These are phyloP conservation scores for Veloboletus limbatus DNA, from an alignment of 1,284 basidiomycete species.

Conservation along the genomic window DNA sequence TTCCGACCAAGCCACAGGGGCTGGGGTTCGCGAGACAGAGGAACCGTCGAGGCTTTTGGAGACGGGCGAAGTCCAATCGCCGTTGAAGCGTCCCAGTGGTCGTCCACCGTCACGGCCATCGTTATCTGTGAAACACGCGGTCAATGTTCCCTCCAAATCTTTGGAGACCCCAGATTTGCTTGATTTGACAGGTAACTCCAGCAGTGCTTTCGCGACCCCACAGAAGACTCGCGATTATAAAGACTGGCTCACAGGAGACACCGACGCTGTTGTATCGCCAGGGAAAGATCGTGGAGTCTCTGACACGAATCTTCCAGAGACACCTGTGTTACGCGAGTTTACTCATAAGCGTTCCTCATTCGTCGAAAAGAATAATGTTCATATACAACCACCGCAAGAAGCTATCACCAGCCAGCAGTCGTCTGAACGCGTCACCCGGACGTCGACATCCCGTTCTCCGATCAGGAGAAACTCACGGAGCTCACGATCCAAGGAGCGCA, in stretches of 20 bases:
- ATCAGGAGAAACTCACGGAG: conserved; percentile 26
- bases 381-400: conserved; percentile 45
- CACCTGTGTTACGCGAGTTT: conserved; percentile 59
- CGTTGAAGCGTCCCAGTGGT: conserved; percentile 23
- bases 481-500: conserved; percentile 30
- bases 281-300: conserved; percentile 19
- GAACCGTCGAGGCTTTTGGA: conserved; percentile 14
- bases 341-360: conserved; percentile 69
- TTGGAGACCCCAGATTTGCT: conserved; percentile 20
- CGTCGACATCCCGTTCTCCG: conserved; percentile 25
- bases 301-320: conserved; percentile 20
- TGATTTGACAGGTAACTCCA: conserved; percentile 16
- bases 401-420: conserved; percentile 44
- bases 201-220: conserved; percentile 5
- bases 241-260: conserved; percentile 74
- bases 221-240: conserved; percentile 34
- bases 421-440: conserved; percentile 18
- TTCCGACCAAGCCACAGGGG: conserved; percentile 57
- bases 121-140: conserved; percentile 19
- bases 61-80: conserved; percentile 14
- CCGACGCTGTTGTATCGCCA: conserved; percentile 34
- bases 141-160: conserved; percentile 17
- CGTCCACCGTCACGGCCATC: conserved; percentile 29
- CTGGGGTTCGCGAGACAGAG: conserved; percentile 47
- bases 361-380: conserved; percentile 51